A percentile compares a stretch with the other conserved stretches of the same genome.
Evolutionary conservation across 2,329 filamentous ascomycete genomes (phyloP).

Genomic region (Pseudogymnoascus sp.): DNA sequence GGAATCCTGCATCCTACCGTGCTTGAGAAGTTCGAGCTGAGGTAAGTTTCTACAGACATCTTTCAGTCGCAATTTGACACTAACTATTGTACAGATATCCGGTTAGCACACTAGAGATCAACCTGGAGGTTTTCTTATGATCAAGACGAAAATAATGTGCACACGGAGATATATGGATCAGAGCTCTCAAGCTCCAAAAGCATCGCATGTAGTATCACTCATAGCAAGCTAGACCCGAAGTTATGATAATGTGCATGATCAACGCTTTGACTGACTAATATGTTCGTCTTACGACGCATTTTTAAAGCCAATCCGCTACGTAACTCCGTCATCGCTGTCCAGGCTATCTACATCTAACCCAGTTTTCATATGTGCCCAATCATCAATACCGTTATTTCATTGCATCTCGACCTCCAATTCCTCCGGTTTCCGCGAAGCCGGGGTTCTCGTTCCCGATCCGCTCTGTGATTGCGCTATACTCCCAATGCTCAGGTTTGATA

Average conservation of each 20-base stretch:
- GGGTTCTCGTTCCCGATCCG: slow-evolving; percentile 21
- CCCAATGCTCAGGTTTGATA: slow-evolving; percentile 38
- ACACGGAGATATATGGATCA: slow-evolving; percentile 6
- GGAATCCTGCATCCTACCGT: slow-evolving; percentile 92
- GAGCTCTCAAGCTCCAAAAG: slow-evolving; percentile 7
- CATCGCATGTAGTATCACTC: slow-evolving; percentile 8
- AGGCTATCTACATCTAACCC: slow-evolving; percentile 3
- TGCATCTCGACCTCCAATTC: slow-evolving; percentile 46
- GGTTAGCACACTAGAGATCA: slow-evolving; percentile 88
- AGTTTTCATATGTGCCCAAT: background rate
- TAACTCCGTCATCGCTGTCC: slow-evolving; percentile 2
- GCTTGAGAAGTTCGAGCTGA: slow-evolving; percentile 86
- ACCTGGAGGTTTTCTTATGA: slow-evolving; percentile 85
- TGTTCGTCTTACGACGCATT: background rate
- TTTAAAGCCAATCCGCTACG: background rate
- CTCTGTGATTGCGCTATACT: slow-evolving; percentile 25
- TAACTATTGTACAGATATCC: slow-evolving; percentile 57
- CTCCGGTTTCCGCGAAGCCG: slow-evolving; percentile 18
- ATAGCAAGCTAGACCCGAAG: slow-evolving; percentile 3
- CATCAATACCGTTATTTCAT: slow-evolving; percentile 22
- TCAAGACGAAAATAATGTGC: slow-evolving; percentile 6
- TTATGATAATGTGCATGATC: slow-evolving; percentile 6
- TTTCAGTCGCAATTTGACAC: background rate
- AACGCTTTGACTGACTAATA: background rate
- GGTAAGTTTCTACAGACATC: slow-evolving; percentile 40